Evolutionary conservation across 441 rosid species (phyloP).

Genomic region (Pelargonium myrrhifolium): DNA sequence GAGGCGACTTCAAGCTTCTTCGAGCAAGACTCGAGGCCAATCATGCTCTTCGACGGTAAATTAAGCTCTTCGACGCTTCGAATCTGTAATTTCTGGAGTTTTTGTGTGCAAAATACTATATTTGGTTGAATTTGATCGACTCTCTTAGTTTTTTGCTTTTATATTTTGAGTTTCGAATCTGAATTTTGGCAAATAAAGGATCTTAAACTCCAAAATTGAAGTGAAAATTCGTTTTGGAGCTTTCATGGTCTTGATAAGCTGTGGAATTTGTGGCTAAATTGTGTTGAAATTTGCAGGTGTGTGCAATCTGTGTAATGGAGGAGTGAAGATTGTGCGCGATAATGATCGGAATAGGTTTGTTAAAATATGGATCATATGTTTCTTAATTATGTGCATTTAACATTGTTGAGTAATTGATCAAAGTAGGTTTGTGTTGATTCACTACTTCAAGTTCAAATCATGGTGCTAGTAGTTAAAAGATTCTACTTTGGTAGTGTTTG

Average conservation of each 20-base stretch:
- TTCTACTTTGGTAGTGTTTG: no score
- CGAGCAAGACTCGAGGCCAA: constrained; percentile 66
- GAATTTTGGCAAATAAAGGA: not conserved
- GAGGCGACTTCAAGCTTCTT: constrained; percentile 66
- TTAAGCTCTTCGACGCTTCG: not conserved
- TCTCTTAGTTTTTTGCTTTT: not conserved
- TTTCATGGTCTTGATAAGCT: not conserved
- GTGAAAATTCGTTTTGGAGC: not conserved
- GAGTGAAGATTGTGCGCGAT: constrained; percentile 69
- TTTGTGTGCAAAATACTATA: no score
- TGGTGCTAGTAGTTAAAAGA: no score
- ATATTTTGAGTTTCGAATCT: not conserved
- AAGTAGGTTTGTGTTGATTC: no score
- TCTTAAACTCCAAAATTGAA: not conserved
- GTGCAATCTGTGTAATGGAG: constrained; percentile 89
- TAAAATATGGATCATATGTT: not conserved
- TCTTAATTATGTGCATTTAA: not conserved
- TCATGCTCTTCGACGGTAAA: constrained; percentile 80
- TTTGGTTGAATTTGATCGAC: no score
- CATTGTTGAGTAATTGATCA: no score
- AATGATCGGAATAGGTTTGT: constrained; percentile 61
- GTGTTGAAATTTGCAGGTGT: constrained; percentile 37
- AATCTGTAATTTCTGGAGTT: no score
- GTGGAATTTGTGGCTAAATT: not conserved
- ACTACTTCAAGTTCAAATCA: no score